Evolutionary conservation across 345 rosid genomes (phyloP).

Genomic region (Leavenworthia alabamica): DNA sequence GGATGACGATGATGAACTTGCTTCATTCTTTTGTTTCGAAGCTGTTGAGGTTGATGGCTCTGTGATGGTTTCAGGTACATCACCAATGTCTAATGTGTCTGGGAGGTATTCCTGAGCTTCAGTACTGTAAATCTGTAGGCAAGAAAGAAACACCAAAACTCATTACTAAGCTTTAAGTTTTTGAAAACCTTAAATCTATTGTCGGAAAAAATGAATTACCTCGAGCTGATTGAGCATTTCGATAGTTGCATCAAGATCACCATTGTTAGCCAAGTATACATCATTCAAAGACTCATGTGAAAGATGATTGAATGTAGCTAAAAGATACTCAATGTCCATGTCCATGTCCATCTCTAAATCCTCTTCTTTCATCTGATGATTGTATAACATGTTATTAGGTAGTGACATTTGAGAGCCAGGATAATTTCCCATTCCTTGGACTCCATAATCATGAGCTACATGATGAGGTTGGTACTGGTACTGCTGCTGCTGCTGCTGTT

Average conservation of each 20-base stretch:
- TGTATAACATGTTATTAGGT: slow-evolving; percentile 25
- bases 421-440: slow-evolving; percentile 22
- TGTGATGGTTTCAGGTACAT: slow-evolving; percentile 44
- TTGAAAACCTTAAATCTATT: too few species aligned
- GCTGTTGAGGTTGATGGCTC: slow-evolving; percentile 32
- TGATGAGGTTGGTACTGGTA: slow-evolving; percentile 23
- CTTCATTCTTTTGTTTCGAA: slow-evolving; percentile 56
- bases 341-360: slow-evolving; percentile 56
- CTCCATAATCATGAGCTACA: slow-evolving; percentile 25
- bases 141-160: neutral
- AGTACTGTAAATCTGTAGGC: slow-evolving; percentile 40
- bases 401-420: slow-evolving; percentile 21
- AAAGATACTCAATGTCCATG: slow-evolving; percentile 60
- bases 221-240: slow-evolving; percentile 85
- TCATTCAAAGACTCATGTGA: slow-evolving; percentile 66
- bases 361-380: slow-evolving; percentile 51
- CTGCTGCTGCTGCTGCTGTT: too few species aligned
- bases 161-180: neutral
- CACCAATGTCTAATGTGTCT: slow-evolving; percentile 79
- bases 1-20: slow-evolving; percentile 41
- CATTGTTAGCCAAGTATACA: slow-evolving; percentile 64
- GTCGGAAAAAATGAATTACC: slow-evolving; percentile 31
- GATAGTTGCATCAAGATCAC: slow-evolving; percentile 67
- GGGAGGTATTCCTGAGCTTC: slow-evolving; percentile 65
- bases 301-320: slow-evolving; percentile 53